A percentile compares a stretch with the other conserved stretches of the same genome.
phyloP scores from a whole-genome alignment of 106 monocot species.

The Xerophyta viscosa region DNA sequence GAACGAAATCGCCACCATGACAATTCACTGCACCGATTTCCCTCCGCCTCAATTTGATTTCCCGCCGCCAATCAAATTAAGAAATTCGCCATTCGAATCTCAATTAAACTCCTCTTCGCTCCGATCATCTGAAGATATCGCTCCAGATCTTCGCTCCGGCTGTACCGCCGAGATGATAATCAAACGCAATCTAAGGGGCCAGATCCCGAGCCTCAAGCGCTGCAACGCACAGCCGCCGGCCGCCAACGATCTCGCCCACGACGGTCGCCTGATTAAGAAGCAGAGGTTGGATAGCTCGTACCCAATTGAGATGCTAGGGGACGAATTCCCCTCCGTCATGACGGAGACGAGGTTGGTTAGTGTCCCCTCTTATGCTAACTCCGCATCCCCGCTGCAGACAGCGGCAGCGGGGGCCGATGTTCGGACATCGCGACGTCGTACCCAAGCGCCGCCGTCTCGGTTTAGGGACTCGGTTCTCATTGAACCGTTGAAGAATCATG shows the following conservation, averaged over 20 bases:
- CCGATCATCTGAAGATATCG: too few species aligned
- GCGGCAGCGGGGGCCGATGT: conserved; percentile 29
- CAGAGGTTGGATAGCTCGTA: too few species aligned
- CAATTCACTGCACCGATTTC: too few species aligned
- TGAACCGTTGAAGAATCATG: conserved; percentile 57
- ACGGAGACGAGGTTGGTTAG: too few species aligned
- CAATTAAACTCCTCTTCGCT: too few species aligned
- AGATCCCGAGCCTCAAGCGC: conserved; percentile 43
- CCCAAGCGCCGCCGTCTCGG: conserved; percentile 34
- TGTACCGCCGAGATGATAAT: conserved; percentile 44
- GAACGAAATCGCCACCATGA: too few species aligned
- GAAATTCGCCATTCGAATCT: too few species aligned
- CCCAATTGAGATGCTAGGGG: conserved; percentile 28
- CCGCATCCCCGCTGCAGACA: conserved; percentile 2
- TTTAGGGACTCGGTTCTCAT: conserved; percentile 73
- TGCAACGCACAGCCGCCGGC: conserved; percentile 12
- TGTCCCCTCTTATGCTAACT: conserved; percentile 9
- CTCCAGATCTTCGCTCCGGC: too few species aligned
- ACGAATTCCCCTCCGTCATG: conserved; percentile 1
- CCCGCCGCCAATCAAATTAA: too few species aligned
- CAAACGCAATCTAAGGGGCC: conserved; percentile 33
- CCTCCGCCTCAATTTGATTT: too few species aligned
- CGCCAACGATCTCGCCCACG: conserved; percentile 19
- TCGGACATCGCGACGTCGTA: conserved; percentile 34
- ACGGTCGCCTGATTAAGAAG: too few species aligned